These are phyloP conservation scores for Yamadazyma blattariae DNA, from an alignment of 1,139 yeast genomes.

Conservation along the genomic window DNA sequence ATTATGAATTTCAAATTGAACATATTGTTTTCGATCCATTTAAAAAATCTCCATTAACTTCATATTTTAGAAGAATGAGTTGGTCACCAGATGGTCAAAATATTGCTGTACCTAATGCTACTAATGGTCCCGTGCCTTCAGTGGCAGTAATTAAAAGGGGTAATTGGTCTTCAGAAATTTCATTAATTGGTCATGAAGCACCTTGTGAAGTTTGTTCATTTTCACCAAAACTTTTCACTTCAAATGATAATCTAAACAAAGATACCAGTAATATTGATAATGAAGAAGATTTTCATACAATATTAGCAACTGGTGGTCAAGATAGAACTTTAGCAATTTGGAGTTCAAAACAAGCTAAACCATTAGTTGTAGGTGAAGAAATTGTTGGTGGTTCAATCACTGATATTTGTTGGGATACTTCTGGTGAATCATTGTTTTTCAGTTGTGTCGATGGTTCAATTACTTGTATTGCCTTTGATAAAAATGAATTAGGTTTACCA, in stretches of 20 bases:
- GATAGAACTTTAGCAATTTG: conserved; percentile 70
- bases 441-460: conserved; percentile 87
- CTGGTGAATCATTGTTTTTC: conserved; percentile 67
- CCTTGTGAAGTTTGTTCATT: conserved; percentile 94
- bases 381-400: conserved; percentile 63
- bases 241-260: conserved; percentile 17
- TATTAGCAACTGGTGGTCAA: conserved; percentile 78
- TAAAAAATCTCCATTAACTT: conserved; percentile 82
- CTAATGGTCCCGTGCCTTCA: conserved; percentile 92
- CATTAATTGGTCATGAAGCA: conserved; percentile 92
- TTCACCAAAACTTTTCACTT: conserved; percentile 65
- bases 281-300: conserved; percentile 38
- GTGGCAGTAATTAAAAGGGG: conserved; percentile 89
- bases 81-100: conserved; percentile 99
- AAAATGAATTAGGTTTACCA: conserved; percentile 70
- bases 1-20: conserved; percentile 82
- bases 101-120: conserved; percentile 94
- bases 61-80: conserved; percentile 86
- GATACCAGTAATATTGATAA: conserved; percentile 16
- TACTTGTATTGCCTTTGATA: conserved; percentile 64
- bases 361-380: conserved; percentile 64
- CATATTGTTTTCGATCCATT: conserved; percentile 82
- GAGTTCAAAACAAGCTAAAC: conserved; percentile 61
- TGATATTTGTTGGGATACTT: conserved; percentile 76
- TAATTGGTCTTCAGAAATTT: conserved; percentile 85